These are phyloP conservation scores for Mycena rebaudengoi DNA, from an alignment of 768 basidiomycete species.

Conservation along the genomic window DNA sequence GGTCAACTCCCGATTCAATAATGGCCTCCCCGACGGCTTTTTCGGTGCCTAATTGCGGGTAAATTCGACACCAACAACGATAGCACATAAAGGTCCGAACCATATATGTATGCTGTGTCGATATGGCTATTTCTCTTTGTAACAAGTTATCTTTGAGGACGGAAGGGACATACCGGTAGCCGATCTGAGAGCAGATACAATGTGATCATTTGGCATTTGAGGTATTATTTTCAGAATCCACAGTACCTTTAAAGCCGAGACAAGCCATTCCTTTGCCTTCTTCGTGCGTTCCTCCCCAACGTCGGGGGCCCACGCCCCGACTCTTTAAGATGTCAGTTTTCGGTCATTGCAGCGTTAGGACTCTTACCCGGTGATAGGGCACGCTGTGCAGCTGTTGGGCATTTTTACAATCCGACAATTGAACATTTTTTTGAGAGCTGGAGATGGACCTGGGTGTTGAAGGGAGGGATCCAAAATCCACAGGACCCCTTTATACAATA, in stretches of 20 bases:
- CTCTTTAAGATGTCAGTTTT: not conserved
- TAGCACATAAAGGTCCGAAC: conserved; percentile 1
- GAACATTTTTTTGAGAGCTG: conserved; percentile 18
- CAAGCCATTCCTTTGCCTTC: conserved; percentile 35
- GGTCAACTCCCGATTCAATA: conserved; percentile 42
- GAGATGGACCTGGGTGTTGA: too few species aligned
- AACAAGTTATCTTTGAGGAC: not conserved
- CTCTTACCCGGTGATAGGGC: conserved; percentile 26
- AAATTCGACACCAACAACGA: not conserved
- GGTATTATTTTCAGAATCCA: too few species aligned
- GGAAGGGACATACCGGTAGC: conserved; percentile 14
- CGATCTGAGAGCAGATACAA: too few species aligned
- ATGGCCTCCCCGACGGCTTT: conserved; percentile 47
- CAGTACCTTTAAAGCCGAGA: conserved; percentile 37
- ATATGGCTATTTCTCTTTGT: conserved; percentile 26
- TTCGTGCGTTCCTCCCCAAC: conserved; percentile 26
- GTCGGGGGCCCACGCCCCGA: conserved; percentile 24
- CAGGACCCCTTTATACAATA: too few species aligned
- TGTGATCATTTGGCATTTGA: too few species aligned
- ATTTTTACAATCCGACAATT: conserved; percentile 18
- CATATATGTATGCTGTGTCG: conserved; percentile 32
- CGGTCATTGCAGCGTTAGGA: not conserved
- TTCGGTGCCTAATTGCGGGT: conserved; percentile 36
- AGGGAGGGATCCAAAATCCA: too few species aligned
- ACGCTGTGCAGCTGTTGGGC: conserved; percentile 18